A percentile compares a stretch with the other conserved stretches of the same genome.
Evolutionary conservation across 2,329 filamentous ascomycete species (phyloP).

Genomic region (Lecanosticta acicola): DNA sequence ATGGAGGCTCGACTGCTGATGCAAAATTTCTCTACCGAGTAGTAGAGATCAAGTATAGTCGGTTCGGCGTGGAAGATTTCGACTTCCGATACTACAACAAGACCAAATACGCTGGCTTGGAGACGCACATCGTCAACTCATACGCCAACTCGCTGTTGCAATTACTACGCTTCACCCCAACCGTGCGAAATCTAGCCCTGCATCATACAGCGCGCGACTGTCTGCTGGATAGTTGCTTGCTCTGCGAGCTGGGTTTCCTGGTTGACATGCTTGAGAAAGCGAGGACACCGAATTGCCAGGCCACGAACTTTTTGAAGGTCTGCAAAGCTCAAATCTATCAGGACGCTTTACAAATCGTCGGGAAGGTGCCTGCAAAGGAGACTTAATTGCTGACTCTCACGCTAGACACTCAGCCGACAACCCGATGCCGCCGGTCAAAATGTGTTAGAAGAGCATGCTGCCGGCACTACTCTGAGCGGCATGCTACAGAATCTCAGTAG

Average conservation of each 20-base stretch:
- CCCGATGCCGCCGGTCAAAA: conserved; percentile 72
- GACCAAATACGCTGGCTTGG: conserved; percentile 82
- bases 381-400: too few relatives aligned
- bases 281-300: conserved; percentile 87
- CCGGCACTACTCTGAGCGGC: conserved; percentile 64
- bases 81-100: conserved; percentile 98
- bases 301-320: conserved; percentile 80
- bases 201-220: conserved; percentile 85
- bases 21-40: conserved; percentile 85
- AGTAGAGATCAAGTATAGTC: conserved; percentile 98
- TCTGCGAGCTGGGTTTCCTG: conserved; percentile 91
- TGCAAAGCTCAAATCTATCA: too few relatives aligned
- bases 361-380: too few relatives aligned
- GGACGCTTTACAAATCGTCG: too few relatives aligned
- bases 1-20: conserved; percentile 68
- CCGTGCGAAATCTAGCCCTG: conserved; percentile 80
- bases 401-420: conserved; percentile 78
- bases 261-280: conserved; percentile 99
- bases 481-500: conserved; percentile 83
- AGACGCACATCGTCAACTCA: conserved; percentile 94
- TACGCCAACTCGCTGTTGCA: conserved; percentile 92
- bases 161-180: conserved; percentile 81
- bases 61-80: conserved; percentile 98
- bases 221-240: conserved; percentile 71
- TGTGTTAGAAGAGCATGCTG: conserved; percentile 76